These are phyloP conservation scores for Apiotrichum domesticum DNA, from an alignment of 1,284 basidiomycete species.

Conservation along the genomic window DNA sequence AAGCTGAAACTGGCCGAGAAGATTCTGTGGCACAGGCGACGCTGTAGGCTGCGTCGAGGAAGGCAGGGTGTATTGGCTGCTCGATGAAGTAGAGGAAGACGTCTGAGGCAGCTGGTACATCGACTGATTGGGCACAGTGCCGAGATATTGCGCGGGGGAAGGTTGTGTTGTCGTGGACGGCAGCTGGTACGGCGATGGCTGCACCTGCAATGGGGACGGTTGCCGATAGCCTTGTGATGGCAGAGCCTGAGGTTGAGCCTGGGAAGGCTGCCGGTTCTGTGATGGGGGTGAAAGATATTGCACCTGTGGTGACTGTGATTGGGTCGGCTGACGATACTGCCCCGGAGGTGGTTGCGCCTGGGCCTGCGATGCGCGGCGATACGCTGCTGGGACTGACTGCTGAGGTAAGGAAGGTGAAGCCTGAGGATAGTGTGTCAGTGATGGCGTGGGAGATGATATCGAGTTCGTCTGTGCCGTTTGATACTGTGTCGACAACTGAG, in stretches of 20 bases:
- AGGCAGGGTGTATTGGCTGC: not conserved
- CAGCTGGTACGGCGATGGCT: not conserved
- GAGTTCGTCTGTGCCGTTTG: not conserved
- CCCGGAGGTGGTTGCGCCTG: not conserved
- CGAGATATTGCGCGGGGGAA: not conserved
- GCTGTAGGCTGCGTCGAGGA: not conserved
- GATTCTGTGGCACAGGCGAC: too few relatives aligned
- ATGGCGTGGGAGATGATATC: not conserved
- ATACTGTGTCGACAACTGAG: not conserved
- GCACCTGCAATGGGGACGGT: not conserved
- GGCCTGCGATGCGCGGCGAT: not conserved
- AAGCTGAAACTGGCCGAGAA: too few relatives aligned
- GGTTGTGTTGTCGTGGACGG: not conserved
- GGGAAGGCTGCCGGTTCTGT: not conserved
- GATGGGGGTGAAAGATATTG: not conserved
- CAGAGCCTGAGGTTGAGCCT: not conserved
- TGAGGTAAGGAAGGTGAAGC: not conserved
- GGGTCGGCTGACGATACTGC: not conserved
- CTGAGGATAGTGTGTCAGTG: not conserved
- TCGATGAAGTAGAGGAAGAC: too few relatives aligned
- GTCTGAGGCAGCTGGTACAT: not conserved
- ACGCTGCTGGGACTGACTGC: not conserved
- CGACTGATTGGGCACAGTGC: not conserved
- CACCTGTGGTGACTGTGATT: constrained; percentile 2
- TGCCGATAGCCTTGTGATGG: not conserved